Evolutionary conservation across 768 basidiomycete species (phyloP), one percentile per base, ranked within the genome.

Genomic region (Suillus discolor): DNA sequence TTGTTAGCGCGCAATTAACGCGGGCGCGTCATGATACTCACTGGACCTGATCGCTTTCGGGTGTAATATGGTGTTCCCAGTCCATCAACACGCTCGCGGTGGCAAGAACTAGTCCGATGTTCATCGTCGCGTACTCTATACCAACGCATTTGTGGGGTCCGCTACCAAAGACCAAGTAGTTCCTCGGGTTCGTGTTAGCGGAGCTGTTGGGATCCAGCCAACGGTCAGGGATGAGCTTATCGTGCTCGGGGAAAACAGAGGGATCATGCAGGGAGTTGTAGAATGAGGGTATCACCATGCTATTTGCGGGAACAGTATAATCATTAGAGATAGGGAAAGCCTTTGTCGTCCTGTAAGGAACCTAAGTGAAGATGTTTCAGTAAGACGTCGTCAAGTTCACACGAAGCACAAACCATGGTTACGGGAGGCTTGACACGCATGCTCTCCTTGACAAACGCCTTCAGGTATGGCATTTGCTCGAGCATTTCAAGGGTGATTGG

Each of bases 231-330:
- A 81, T 66, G 77, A 98, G 89, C 57, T 77, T 74, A 42, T 96
- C 92, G 15, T 96, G 97, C 45, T 95, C 86, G 38, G 93, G 92
- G 83, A 92, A 99, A 51, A 96, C 86, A 55, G 83, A 82, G 38
- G 91, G 85, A 78, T 99, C 97, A 75, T 98, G 96, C 53, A 97
- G 82, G 6, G 97, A 95, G 75, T 92, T 91, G 80, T 89, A 97
- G 81, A 96, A 91, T 4, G 92, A 92, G 3, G 94, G 96, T 71
- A 99, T 97, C 72, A 99, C 86, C 93, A 99, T 98, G 75, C 91
- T 91, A 68, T 88, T 89, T 31, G 85, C 86, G 18, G 97, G 97
- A 1, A 94, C 96, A 39, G 92, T 96, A 82, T 99, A 99, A 72
- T 92, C 85, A n/a, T 87, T 81, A 39, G 90, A 82, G 78, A 99